Percentiles rank a stretch among this genome's conserved stretches.
phyloP scores from a whole-genome alignment of 345 rosid genomes.

The Eucalyptus regnans region DNA sequence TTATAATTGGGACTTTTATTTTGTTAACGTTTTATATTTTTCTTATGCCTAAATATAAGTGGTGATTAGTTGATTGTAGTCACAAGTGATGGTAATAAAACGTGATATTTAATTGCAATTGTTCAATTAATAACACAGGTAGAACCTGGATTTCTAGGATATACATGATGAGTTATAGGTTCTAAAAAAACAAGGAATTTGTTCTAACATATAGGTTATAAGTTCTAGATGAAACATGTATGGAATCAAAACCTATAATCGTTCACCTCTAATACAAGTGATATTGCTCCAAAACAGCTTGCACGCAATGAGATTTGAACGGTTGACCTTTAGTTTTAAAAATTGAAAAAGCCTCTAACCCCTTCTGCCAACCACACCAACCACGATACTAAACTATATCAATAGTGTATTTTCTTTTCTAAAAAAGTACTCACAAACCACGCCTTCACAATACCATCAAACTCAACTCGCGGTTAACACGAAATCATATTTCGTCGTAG shows the following conservation, averaged over 20 bases:
- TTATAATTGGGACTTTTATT: too few relatives aligned
- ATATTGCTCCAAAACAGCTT: accelerated
- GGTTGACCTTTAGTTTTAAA: accelerated
- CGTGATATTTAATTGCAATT: too few relatives aligned
- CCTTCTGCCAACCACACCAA: not conserved
- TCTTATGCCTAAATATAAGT: accelerated
- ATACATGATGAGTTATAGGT: too few relatives aligned
- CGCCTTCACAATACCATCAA: too few relatives aligned
- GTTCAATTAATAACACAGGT: accelerated
- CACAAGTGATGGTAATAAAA: accelerated
- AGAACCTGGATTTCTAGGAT: accelerated
- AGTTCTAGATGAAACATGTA: accelerated
- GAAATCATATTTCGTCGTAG: not conserved
- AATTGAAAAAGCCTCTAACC: not conserved
- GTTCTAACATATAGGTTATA: accelerated
- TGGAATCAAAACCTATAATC: too few relatives aligned
- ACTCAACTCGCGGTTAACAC: accelerated
- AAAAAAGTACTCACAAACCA: too few relatives aligned
- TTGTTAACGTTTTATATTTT: accelerated
- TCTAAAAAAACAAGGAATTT: too few relatives aligned
- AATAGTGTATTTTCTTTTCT: not conserved
- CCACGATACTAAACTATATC: not conserved
- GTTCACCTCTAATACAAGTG: not conserved
- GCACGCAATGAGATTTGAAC: too few relatives aligned
- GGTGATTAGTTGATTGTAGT: too few relatives aligned